Conservation (phyloP, 805 yeast genomes). For the Wickerhamomyces rabaulensis region DNA sequence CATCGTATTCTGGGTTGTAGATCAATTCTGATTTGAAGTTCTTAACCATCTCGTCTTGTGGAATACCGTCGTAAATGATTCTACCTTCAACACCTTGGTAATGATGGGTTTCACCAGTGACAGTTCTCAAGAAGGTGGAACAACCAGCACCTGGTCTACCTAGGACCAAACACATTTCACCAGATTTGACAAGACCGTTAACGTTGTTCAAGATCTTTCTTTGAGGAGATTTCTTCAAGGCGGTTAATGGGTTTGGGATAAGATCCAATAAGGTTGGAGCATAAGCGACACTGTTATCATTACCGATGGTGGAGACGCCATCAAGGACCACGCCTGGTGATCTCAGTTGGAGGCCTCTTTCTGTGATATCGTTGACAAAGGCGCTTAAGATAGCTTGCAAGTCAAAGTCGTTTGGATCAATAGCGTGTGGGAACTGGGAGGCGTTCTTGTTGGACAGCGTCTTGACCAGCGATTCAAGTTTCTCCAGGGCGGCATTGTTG, state of each 20-base stretch:
- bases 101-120: slow-evolving; percentile 53
- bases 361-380: slow-evolving; percentile 33
- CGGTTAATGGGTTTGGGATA: neutral
- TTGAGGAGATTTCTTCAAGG: slow-evolving; percentile 19
- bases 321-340: slow-evolving; percentile 31
- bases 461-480: neutral
- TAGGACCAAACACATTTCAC: slow-evolving; percentile 64
- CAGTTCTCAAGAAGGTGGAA: slow-evolving; percentile 52
- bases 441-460: neutral
- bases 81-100: slow-evolving; percentile 49
- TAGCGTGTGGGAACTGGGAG: neutral
- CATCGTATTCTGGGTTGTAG: slow-evolving; percentile 58
- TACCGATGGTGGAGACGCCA: slow-evolving; percentile 1
- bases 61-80: slow-evolving; percentile 55
- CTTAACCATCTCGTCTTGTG: slow-evolving; percentile 52
- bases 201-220: slow-evolving; percentile 44
- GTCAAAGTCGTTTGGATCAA: slow-evolving; percentile 32
- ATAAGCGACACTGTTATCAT: slow-evolving; percentile 2
- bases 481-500: neutral
- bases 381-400: slow-evolving; percentile 31
- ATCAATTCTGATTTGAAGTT: slow-evolving; percentile 50
- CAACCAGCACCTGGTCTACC: slow-evolving; percentile 82
- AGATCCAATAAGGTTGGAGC: slow-evolving; percentile 4
- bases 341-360: slow-evolving; percentile 39
- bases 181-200: slow-evolving; percentile 56